phyloP scores from a whole-genome alignment of 2,329 filamentous ascomycete genomes.

The Endoconidiophora polonica region DNA sequence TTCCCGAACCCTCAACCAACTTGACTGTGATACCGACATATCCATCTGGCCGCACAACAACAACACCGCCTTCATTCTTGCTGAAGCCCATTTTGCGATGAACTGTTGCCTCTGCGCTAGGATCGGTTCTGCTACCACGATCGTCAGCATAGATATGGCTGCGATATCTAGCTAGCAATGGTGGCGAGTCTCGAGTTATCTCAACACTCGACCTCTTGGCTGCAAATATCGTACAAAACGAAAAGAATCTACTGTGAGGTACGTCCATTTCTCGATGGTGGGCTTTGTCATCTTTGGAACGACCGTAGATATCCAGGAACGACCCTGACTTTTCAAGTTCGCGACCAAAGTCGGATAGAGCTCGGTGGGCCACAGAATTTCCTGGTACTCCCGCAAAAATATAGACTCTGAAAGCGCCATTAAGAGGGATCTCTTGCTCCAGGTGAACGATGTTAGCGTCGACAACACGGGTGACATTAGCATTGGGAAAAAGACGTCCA shows the following conservation, averaged over 20 bases:
- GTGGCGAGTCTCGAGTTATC: conserved; percentile 53
- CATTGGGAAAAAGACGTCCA: conserved; percentile 59
- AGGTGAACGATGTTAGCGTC: conserved; percentile 83
- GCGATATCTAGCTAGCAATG: conserved; percentile 54
- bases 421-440: conserved; percentile 77
- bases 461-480: conserved; percentile 69
- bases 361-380: conserved; percentile 33
- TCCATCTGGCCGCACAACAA: conserved; percentile 74
- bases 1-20: conserved; percentile 60
- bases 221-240: conserved; percentile 60
- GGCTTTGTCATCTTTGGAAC: conserved; percentile 43
- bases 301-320: conserved; percentile 53
- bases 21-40: conserved; percentile 65
- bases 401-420: conserved; percentile 76
- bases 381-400: conserved; percentile 59
- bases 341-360: conserved; percentile 52
- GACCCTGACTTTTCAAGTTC: conserved; percentile 48
- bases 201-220: conserved; percentile 51
- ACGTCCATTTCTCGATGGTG: conserved; percentile 69
- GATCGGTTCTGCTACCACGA: conserved; percentile 37
- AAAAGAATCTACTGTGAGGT: conserved; percentile 71
- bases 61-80: conserved; percentile 55
- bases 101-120: conserved; percentile 29
- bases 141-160: conserved; percentile 82
- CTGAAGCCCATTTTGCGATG: conserved; percentile 78